phyloP scores from a whole-genome alignment of 805 yeast species.

The Candida tibetensis region DNA sequence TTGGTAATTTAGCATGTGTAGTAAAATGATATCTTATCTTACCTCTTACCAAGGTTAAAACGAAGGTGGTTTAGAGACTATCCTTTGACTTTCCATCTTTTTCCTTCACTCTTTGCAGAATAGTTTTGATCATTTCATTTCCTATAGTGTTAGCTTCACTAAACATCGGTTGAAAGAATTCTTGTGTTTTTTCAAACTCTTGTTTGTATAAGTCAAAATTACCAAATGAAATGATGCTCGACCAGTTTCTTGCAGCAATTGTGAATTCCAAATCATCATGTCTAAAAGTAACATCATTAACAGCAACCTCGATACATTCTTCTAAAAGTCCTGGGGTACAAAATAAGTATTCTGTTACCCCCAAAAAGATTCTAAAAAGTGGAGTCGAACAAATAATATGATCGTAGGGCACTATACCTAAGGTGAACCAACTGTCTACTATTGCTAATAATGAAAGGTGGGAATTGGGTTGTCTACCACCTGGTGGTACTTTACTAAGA shows the following conservation, averaged over 20 bases:
- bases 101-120: slow-evolving; percentile 44
- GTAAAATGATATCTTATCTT: too few species aligned
- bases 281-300: slow-evolving; percentile 65
- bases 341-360: slow-evolving; percentile 89
- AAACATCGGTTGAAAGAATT: slow-evolving; percentile 82
- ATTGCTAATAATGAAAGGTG: slow-evolving; percentile 86
- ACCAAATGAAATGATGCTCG: slow-evolving; percentile 72
- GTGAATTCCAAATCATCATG: slow-evolving; percentile 91
- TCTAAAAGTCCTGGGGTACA: slow-evolving; percentile 83
- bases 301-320: slow-evolving; percentile 70
- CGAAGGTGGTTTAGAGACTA: too few species aligned
- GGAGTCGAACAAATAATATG: slow-evolving; percentile 98
- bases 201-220: slow-evolving; percentile 67
- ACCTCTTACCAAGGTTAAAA: too few species aligned
- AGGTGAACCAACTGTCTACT: slow-evolving; percentile 88
- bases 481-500: slow-evolving; percentile 67
- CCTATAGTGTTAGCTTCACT: slow-evolving; percentile 87
- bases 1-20: too few species aligned
- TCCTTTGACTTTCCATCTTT: slow-evolving; percentile 16
- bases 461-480: slow-evolving; percentile 72
- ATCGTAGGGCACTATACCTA: slow-evolving; percentile 88
- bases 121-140: slow-evolving; percentile 89
- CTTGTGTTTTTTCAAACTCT: slow-evolving; percentile 75
- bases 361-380: slow-evolving; percentile 81
- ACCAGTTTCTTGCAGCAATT: slow-evolving; percentile 87